These are phyloP conservation scores for Flaveria floridana DNA, from an alignment of 140 eudicot species.

Conservation along the genomic window DNA sequence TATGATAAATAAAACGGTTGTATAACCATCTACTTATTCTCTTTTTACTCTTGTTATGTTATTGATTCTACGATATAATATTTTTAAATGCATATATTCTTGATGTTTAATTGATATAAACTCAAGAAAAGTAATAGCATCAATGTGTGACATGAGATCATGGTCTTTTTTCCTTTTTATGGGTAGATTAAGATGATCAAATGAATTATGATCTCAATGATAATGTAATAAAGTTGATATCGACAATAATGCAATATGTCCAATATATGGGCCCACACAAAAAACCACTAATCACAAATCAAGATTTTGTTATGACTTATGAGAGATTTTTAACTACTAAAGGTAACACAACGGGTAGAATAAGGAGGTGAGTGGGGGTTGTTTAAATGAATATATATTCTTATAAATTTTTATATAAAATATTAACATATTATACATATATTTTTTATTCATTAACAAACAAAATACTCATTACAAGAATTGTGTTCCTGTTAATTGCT, in stretches of 20 bases:
- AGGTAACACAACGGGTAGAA: slow-evolving; percentile 1
- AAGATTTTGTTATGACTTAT: slow-evolving; percentile 8
- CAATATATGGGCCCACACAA: slow-evolving; percentile 17
- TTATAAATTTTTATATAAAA: not conserved
- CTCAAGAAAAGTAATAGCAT: not conserved
- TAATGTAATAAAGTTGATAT: slow-evolving; percentile 11
- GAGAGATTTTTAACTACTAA: not conserved
- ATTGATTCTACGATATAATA: not conserved
- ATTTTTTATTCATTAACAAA: too few relatives aligned
- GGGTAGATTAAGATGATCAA: slow-evolving; percentile 14
- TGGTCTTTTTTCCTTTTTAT: slow-evolving; percentile 6
- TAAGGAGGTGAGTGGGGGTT: not conserved
- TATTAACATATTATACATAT: not conserved
- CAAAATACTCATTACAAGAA: too few relatives aligned
- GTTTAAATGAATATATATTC: not conserved
- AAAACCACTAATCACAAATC: slow-evolving; percentile 24
- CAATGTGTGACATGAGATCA: slow-evolving; percentile 7
- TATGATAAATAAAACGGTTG: too few relatives aligned
- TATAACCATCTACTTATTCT: too few relatives aligned
- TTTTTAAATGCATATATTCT: not conserved
- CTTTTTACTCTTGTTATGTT: too few relatives aligned
- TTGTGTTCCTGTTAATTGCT: too few relatives aligned
- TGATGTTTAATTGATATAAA: not conserved
- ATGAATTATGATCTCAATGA: slow-evolving; percentile 21
- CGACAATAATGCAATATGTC: slow-evolving; percentile 16